phyloP scores from a whole-genome alignment of 257 asterid species.

The Plantago major region DNA sequence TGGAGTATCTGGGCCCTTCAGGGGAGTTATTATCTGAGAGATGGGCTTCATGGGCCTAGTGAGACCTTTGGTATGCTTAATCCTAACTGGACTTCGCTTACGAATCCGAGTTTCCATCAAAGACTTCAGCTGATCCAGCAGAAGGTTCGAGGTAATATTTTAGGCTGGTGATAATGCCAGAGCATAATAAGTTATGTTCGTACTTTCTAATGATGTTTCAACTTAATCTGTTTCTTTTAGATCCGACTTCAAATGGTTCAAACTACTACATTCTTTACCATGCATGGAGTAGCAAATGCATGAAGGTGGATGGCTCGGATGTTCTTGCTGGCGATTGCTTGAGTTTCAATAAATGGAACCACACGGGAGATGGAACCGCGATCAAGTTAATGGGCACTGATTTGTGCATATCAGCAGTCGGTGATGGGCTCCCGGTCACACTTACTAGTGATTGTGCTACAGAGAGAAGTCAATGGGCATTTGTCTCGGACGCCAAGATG shows the following conservation, averaged over 20 bases:
- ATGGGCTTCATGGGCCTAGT: conserved; percentile 26
- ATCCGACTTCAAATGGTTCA: conserved; percentile 22
- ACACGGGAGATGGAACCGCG: conserved; percentile 17
- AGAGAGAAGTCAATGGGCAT: conserved; percentile 29
- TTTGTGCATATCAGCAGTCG: conserved; percentile 29
- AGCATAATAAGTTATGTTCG: too few relatives aligned
- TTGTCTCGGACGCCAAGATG: conserved; percentile 15
- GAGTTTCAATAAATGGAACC: conserved; percentile 28
- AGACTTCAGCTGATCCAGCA: conserved; percentile 30
- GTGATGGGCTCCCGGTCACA: conserved; percentile 34
- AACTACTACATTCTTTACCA: conserved; percentile 30
- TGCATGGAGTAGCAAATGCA: conserved; percentile 34
- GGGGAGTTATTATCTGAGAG: conserved; percentile 44
- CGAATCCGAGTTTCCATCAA: conserved; percentile 27
- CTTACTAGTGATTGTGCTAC: conserved; percentile 30
- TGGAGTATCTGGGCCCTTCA: conserved; percentile 64
- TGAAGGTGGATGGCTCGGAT: conserved; percentile 8
- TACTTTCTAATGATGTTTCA: not conserved
- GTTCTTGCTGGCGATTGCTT: conserved; percentile 24
- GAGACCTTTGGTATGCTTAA: conserved; percentile 48
- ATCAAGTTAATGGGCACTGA: conserved; percentile 24
- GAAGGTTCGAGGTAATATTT: conserved; percentile 28
- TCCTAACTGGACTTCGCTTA: conserved; percentile 31
- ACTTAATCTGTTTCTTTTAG: conserved; percentile 13
- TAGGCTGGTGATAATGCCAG: too few relatives aligned